Conservation (phyloP, 2,329 filamentous ascomycete genomes). For the Ophiocordyceps sinensis region DNA sequence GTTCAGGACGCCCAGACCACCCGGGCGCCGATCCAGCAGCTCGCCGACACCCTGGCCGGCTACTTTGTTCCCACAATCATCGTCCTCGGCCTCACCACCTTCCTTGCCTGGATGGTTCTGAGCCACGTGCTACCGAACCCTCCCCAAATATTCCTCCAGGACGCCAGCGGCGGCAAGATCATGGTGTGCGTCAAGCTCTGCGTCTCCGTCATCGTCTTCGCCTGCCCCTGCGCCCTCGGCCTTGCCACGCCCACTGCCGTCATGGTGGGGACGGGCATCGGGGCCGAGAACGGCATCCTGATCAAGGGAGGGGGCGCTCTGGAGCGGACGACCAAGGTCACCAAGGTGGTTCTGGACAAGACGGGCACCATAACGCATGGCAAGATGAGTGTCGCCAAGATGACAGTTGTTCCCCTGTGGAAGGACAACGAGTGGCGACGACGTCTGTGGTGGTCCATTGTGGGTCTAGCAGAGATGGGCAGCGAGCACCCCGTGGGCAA, state of each 20-base stretch:
- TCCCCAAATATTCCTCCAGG: constrained; percentile 74
- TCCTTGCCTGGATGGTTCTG: constrained; percentile 85
- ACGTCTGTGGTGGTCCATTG: constrained; percentile 85
- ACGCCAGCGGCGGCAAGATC: constrained; percentile 72
- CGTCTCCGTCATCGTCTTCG: constrained; percentile 97
- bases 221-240: constrained; percentile 92
- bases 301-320: constrained; percentile 91
- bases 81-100: constrained; percentile 68
- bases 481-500: constrained; percentile 95
- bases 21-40: constrained; percentile 82
- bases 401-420: constrained; percentile 56
- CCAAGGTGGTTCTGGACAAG: constrained; percentile 86
- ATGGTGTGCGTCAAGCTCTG: constrained; percentile 97
- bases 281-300: constrained; percentile 90
- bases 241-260: constrained; percentile 92
- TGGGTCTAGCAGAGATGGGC: constrained; percentile 88
- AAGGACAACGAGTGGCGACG: constrained; percentile 49
- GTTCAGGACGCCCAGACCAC: constrained; percentile 95
- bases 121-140: constrained; percentile 74
- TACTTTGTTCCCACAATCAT: constrained; percentile 91
- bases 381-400: constrained; percentile 80
- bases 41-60: constrained; percentile 81
- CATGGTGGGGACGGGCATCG: constrained; percentile 97
- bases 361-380: constrained; percentile 89
- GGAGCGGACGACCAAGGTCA: constrained; percentile 81